Base-by-base conservation (phyloP, 2,329 filamentous ascomycete species). In the Hypoxylon sp. region DNA sequence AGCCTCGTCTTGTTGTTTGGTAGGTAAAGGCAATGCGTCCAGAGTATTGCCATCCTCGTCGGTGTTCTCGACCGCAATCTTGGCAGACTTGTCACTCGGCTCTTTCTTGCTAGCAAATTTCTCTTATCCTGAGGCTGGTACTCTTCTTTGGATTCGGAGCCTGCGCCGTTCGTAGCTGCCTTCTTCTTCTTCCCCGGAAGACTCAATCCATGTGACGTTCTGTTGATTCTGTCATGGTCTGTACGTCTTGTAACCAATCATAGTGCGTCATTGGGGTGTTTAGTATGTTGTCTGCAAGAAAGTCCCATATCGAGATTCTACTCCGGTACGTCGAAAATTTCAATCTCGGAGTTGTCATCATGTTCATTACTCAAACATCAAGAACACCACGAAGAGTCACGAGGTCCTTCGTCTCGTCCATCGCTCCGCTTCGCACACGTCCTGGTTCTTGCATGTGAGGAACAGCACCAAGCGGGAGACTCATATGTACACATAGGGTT, bases 381-480 rank as follows among this genome's bases (percentile, higher is more conserved):
- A 98, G 86, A 63, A 98, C 92, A 80, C 97, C 93, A 82, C 99
- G 96, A 38, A 99, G 87, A 28, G 96, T 98, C 59, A 98, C 94
- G 82, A 98, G 89, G 73, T 91, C 90, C 79, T 93, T 90, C 71
- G 89, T 87, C 88, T 98, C 95, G 79, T 94, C 91, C 94, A 98
- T 97, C 67, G 95, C 94, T 84, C 95, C 95, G 82, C 90, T 93
- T 79, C 95, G 89, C 56, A 98, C 94, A 87, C 95, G 91, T 75
- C 95, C 90, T 74, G 98, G 90, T 85, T 98, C 95, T 85, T 98
- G 95, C 95, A 98, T 98, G 85, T 98, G 94, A 58, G 93, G 96
- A 74, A 95, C 95, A 63, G 97, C 94, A 79, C 95, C 88, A 51
- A 90, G 83, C 46, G 90, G 80, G 64, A 90, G 83, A 81, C 93